Evolutionary conservation across 495 filamentous ascomycete genomes (phyloP).

Genomic region (Annulohypoxylon moriforme): DNA sequence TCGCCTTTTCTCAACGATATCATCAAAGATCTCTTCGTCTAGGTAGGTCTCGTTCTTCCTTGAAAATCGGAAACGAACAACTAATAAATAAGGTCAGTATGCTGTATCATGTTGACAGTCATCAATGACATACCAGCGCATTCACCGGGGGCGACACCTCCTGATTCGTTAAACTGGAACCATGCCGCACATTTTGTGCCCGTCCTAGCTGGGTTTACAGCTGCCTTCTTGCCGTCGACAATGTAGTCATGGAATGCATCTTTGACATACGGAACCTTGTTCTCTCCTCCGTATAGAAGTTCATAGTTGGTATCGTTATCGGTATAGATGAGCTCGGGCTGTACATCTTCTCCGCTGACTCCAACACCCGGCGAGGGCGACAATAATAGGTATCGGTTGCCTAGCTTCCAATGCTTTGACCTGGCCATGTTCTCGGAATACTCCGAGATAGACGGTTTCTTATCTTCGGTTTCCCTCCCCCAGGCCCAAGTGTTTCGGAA

Average conservation of each 20-base stretch:
- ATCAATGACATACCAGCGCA: constrained; percentile 69
- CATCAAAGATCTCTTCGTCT: constrained; percentile 92
- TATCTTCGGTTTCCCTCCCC: constrained; percentile 76
- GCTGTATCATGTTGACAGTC: not conserved
- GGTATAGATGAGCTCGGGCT: constrained; percentile 87
- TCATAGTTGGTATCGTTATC: constrained; percentile 94
- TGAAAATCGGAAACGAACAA: constrained; percentile 91
- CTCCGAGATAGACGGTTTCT: constrained; percentile 79
- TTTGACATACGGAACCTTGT: constrained; percentile 86
- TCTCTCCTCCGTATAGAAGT: constrained; percentile 78
- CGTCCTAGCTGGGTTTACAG: constrained; percentile 79
- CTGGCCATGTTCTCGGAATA: constrained; percentile 72
- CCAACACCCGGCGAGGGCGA: constrained; percentile 91
- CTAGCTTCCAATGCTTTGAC: constrained; percentile 79
- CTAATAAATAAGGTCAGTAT: constrained; percentile 50
- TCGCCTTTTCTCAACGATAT: constrained; percentile 85
- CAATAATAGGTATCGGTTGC: constrained; percentile 83
- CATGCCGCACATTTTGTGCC: constrained; percentile 93
- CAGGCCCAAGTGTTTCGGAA: constrained; percentile 97
- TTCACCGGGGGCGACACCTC: constrained; percentile 86
- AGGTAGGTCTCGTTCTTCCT: constrained; percentile 77
- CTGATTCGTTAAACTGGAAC: constrained; percentile 90
- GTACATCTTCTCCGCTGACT: constrained; percentile 79
- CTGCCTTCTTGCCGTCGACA: constrained; percentile 80
- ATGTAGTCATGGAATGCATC: constrained; percentile 94